A percentile compares a stretch with the other conserved stretches of the same genome.
These are phyloP conservation scores for Fusarium devonianum DNA, from an alignment of 2,329 filamentous ascomycete species.

Conservation along the genomic window DNA sequence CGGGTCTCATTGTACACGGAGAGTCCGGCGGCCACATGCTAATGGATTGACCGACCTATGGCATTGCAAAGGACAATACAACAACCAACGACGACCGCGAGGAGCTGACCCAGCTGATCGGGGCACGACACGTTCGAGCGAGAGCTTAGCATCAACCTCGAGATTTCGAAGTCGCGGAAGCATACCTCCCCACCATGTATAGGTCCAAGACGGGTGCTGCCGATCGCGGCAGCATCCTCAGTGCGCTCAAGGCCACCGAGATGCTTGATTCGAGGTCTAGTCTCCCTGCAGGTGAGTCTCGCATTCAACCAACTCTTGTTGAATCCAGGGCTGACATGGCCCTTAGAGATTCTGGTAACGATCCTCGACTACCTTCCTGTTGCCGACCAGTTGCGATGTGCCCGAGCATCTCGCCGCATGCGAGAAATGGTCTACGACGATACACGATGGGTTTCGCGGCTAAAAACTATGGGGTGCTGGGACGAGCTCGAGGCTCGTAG, in stretches of 20 bases:
- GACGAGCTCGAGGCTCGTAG: conserved; percentile 85
- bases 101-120: neutral
- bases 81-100: conserved; percentile 16
- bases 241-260: conserved; percentile 79
- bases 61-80: conserved; percentile 16
- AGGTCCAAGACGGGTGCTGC: conserved; percentile 52
- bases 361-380: conserved; percentile 91
- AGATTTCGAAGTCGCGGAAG: conserved; percentile 4
- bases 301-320: neutral
- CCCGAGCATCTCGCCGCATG: conserved; percentile 83
- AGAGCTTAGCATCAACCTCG: neutral
- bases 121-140: neutral
- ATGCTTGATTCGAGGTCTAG: conserved; percentile 80
- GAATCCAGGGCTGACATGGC: conserved; percentile 8
- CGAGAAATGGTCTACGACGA: conserved; percentile 99
- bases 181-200: conserved; percentile 47
- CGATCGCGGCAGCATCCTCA: conserved; percentile 66
- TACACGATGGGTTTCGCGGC: conserved; percentile 86
- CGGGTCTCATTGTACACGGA: conserved; percentile 16
- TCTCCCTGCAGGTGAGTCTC: conserved; percentile 74
- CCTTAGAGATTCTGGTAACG: conserved; percentile 79
- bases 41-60: conserved; percentile 28
- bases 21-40: conserved; percentile 32
- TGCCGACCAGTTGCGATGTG: conserved; percentile 83
- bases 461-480: conserved; percentile 91